phyloP scores from a whole-genome alignment of 805 yeast species.

The Candida berthetii region DNA sequence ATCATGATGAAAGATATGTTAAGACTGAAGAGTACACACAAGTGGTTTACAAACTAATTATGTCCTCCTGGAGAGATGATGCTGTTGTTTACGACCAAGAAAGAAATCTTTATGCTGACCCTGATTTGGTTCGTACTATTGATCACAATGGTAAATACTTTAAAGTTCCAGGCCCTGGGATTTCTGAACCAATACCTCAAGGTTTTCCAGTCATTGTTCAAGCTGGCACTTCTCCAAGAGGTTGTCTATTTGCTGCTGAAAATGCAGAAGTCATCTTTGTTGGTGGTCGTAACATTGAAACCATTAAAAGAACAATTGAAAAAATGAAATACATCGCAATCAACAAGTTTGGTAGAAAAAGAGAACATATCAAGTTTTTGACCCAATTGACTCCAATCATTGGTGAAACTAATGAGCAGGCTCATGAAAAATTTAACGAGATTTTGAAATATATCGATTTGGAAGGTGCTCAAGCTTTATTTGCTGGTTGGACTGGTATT shows the following conservation, averaged over 20 bases:
- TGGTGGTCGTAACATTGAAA: conserved; percentile 25
- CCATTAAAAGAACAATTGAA: conserved; percentile 18
- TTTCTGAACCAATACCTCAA: conserved; percentile 33
- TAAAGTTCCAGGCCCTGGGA: conserved; percentile 32
- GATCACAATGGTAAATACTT: conserved; percentile 30
- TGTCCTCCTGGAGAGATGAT: conserved; percentile 36
- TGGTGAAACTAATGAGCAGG: conserved; percentile 32
- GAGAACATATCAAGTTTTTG: conserved; percentile 27
- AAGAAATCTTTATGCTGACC: conserved; percentile 26
- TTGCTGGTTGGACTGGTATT: conserved; percentile 36
- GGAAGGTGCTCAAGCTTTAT: conserved; percentile 34
- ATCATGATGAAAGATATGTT: conserved; percentile 31
- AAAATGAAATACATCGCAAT: conserved; percentile 24
- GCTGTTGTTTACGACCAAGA: conserved; percentile 15
- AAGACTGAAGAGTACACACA: conserved; percentile 33
- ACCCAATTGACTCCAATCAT: conserved; percentile 27
- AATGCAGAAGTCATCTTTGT: conserved; percentile 35
- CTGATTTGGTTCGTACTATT: conserved; percentile 27
- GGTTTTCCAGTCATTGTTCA: conserved; percentile 34
- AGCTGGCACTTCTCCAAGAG: conserved; percentile 34
- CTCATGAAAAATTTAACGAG: conserved; percentile 24
- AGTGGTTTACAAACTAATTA: conserved; percentile 29
- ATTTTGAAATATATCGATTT: conserved; percentile 23
- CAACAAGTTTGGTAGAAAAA: conserved; percentile 24
- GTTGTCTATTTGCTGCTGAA: conserved; percentile 32